Evolutionary conservation across 2,329 filamentous ascomycete species (phyloP).

Genomic region (Cytospora paraplurivora): DNA sequence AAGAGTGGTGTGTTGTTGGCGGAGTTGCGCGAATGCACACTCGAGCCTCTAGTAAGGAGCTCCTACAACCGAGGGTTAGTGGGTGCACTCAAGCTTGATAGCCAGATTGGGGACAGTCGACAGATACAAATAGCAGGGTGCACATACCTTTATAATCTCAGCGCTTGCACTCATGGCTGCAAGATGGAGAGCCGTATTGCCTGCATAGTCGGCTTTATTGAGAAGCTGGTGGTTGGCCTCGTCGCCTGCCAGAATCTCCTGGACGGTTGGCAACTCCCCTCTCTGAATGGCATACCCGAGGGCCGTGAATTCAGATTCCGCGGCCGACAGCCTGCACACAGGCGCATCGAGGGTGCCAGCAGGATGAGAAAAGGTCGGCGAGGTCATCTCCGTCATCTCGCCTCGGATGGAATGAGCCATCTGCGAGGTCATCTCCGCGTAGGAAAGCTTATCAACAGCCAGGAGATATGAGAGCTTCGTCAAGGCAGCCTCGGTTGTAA

Average conservation of each 20-base stretch:
- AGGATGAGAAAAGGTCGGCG: slow-evolving; percentile 76
- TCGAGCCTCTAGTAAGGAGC: slow-evolving; percentile 63
- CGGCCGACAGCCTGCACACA: slow-evolving; percentile 46
- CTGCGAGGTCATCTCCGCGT: slow-evolving; percentile 64
- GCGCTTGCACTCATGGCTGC: slow-evolving; percentile 57
- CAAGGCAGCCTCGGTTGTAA: slow-evolving; percentile 87
- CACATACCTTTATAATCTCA: slow-evolving; percentile 48
- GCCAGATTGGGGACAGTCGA: not conserved
- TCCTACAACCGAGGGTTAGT: slow-evolving; percentile 39
- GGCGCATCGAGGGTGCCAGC: slow-evolving; percentile 52
- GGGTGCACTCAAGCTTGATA: not conserved
- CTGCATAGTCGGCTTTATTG: slow-evolving; percentile 77
- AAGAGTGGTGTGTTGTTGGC: slow-evolving; percentile 69
- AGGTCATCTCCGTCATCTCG: slow-evolving; percentile 76
- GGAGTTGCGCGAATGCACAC: slow-evolving; percentile 66
- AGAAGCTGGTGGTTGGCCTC: slow-evolving; percentile 58
- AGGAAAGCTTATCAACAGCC: slow-evolving; percentile 64
- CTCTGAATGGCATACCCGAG: slow-evolving; percentile 79
- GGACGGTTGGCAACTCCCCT: slow-evolving; percentile 66
- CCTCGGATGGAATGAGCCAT: slow-evolving; percentile 80
- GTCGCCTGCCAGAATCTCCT: slow-evolving; percentile 68
- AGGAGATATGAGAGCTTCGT: slow-evolving; percentile 89
- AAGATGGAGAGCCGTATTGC: slow-evolving; percentile 70
- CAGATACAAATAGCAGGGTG: not conserved
- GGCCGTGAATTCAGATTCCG: slow-evolving; percentile 68